Base-by-base conservation (phyloP, 495 filamentous ascomycete genomes). In the Aspergillus sparsus region DNA sequence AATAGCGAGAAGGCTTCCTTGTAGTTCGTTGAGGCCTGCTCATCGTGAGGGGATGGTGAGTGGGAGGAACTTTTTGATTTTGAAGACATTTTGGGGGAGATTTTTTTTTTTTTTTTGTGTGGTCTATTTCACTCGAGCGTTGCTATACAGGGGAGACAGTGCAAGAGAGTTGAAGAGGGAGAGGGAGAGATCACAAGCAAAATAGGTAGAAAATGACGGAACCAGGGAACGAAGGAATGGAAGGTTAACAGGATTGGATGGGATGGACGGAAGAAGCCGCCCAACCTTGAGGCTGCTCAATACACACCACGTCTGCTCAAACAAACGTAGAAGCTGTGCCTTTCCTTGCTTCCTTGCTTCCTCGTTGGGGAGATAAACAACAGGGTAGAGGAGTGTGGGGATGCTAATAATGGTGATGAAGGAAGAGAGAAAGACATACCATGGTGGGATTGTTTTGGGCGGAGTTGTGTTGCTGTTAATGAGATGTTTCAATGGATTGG, bases 1-100 rank as follows among this genome's bases (percentile, higher is more conserved):
- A 97, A 98, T 70, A 98, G 91, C 52, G 92, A 91, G 82, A 98
- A 98, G 62, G 94, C 94, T 88, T 98, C 94, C 83, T 97, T 97
- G 90, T 98, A 98, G 86, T 98, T 98, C 73, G 94, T 98, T 55
- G 90, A 93, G 79, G 93, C 91, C 93, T 96, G 86, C 16, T 79
- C 75, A 60, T 71, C 37, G 53, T 69, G 69, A 61, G 69, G 69
- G 65, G 69, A 59, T 58, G 67, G 62, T 61, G 67, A 65, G 46
- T 35, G 53, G 31, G 64, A 10, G 11, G 54, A 33, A 13, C 42
- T 49, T 33, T 57, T 49, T 16, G 44, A 37, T 49, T 50, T 45
- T 7, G 55, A n/a, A n/a, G 37, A 50, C 66, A 66, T 66, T 34
- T 59, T 69, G 49, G 49, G 44, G 46, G 55, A 10, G 7, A 49